phyloP scores from a whole-genome alignment of 345 rosid species.

The Noccaea bulbosa region DNA sequence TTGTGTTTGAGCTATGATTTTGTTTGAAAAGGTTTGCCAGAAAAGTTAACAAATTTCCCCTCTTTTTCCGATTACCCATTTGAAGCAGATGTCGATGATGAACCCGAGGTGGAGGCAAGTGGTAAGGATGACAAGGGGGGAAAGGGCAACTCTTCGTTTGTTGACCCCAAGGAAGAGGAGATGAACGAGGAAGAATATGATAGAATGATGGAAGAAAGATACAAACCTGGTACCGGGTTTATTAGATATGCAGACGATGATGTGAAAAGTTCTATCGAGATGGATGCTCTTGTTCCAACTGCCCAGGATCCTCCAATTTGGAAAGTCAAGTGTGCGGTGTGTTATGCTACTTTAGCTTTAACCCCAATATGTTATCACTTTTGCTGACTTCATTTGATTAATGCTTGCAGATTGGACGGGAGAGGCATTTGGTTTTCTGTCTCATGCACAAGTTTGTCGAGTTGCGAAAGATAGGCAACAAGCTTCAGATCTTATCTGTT shows the following conservation, averaged over 20 bases:
- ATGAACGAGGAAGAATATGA: slow-evolving; percentile 77
- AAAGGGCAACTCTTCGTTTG: slow-evolving; percentile 44
- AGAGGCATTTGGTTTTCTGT: slow-evolving; percentile 78
- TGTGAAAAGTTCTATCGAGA: slow-evolving; percentile 57
- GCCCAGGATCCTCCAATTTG: slow-evolving; percentile 70
- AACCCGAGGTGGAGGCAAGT: slow-evolving; percentile 47
- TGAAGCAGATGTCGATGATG: slow-evolving; percentile 58
- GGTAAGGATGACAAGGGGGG: slow-evolving; percentile 52
- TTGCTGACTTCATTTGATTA: slow-evolving; percentile 33
- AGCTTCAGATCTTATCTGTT: slow-evolving; percentile 69
- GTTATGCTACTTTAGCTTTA: slow-evolving; percentile 17
- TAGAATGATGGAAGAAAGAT: slow-evolving; percentile 84
- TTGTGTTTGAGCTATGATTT: slow-evolving; percentile 23
- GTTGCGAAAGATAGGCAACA: slow-evolving; percentile 62
- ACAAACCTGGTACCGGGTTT: slow-evolving; percentile 57
- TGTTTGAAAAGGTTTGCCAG: not conserved
- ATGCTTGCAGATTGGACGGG: slow-evolving; percentile 72
- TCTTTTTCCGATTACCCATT: slow-evolving; percentile 23
- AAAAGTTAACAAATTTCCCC: not conserved
- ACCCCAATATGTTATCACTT: not conserved
- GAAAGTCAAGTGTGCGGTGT: slow-evolving; percentile 95
- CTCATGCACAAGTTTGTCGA: slow-evolving; percentile 96
- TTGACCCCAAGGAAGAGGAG: slow-evolving; percentile 83
- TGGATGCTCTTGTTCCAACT: slow-evolving; percentile 54
- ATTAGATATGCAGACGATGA: slow-evolving; percentile 64